Base-by-base conservation (phyloP, 2,329 filamentous ascomycete species). In the Epichloe aotearoae region DNA sequence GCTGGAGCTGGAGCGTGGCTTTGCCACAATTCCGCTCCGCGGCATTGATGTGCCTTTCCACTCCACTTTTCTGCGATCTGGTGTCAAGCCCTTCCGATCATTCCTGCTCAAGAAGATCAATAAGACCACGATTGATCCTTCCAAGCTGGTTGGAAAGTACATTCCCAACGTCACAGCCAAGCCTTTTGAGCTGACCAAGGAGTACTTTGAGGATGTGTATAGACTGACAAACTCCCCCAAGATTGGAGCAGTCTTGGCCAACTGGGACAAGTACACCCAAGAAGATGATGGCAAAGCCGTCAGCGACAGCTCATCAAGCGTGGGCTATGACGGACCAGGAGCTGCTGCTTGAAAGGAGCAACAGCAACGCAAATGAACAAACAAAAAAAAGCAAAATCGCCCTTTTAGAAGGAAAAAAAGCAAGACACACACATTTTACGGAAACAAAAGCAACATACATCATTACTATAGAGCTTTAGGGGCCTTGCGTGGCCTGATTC, bases 81-180 rank as follows among this genome's bases (percentile, higher is more conserved):
- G 93, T 62, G 93, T 98, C 69, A 98, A 98, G 78, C 93, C 94
- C 45, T 98, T 98, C 88, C 82, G 93, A 58, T 91, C 84, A 43
- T 98, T 98, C 81, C 71, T 98, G 66, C 84, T 97, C 61, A 98
- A 97, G 86, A 98, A 98, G 81, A 97, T 98, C 74, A 89, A 97
- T 79, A 95, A 95, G 82, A 96, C 90, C 23, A 94, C 87, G 50
- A 97, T 98, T 67, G 93, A 98, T 67, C 93, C 93, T 5, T 86
- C 87, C 67, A 97, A 97, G 77, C 73, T 98, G 63, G 79, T 98
- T 59, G 93, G 93, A 63, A 98, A 98, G 73, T 98, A 98, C 73
- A 97, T 98, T 58, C 93, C 93, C 60, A 98, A 98, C 70, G 94
- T 98, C 58, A 98, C 93, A 51, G 93, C 93, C 52, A 84, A 84